These are phyloP conservation scores for Rheum nobile DNA, from an alignment of 148 eudicot genomes.

Conservation along the genomic window DNA sequence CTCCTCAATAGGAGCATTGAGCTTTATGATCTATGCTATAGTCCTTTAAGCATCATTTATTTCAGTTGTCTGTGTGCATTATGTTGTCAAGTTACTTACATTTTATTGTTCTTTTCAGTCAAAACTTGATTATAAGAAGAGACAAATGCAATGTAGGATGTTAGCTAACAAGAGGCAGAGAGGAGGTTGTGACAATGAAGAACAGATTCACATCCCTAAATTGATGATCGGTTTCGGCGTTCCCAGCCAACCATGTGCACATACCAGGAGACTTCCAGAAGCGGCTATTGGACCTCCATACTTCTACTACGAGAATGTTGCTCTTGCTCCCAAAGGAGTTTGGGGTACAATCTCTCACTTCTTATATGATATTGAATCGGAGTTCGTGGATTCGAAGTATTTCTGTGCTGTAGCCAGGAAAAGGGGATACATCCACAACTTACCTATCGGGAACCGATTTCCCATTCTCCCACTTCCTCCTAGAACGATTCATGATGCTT, in stretches of 20 bases:
- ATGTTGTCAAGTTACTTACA: background rate
- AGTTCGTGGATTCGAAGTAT: constrained; percentile 78
- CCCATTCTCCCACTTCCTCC: constrained; percentile 77
- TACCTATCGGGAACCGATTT: constrained; percentile 49
- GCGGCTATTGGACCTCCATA: constrained; percentile 67
- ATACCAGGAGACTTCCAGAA: constrained; percentile 40
- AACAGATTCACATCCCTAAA: constrained; percentile 62
- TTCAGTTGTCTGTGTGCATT: background rate
- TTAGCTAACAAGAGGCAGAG: constrained; percentile 25
- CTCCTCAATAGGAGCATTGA: no score
- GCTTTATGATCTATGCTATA: no score
- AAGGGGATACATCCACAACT: constrained; percentile 79
- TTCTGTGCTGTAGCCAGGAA: constrained; percentile 82
- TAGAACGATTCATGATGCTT: constrained; percentile 53
- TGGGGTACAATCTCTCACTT: constrained; percentile 82
- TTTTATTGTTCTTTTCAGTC: background rate
- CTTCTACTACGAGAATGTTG: constrained; percentile 92
- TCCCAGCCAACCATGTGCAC: constrained; percentile 24
- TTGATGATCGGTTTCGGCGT: constrained; percentile 94
- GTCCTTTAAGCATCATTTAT: background rate
- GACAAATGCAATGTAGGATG: constrained; percentile 23
- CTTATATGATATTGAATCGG: constrained; percentile 67
- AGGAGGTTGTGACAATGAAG: constrained; percentile 29
- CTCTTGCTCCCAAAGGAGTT: constrained; percentile 78
- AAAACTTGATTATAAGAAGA: constrained; percentile 29